phyloP scores from a whole-genome alignment of 768 basidiomycete species.

The Macrolepiota dolichaula region DNA sequence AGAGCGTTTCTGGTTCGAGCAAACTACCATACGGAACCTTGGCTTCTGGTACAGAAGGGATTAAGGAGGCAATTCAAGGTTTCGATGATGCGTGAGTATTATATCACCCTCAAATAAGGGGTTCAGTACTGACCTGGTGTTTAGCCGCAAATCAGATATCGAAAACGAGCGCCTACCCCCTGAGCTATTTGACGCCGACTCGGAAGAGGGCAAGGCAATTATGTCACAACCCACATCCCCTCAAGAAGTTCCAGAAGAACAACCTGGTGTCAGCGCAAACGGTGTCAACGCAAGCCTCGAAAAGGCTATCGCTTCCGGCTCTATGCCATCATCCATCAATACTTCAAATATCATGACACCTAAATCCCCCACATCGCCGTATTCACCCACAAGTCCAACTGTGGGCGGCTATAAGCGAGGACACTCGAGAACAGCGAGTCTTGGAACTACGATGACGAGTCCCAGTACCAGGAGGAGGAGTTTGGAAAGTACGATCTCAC shows the following conservation, averaged over 20 bases:
- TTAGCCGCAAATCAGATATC: conserved; percentile 93
- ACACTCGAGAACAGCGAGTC: conserved; percentile 72
- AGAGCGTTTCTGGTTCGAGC: conserved; percentile 76
- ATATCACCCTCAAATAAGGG: not conserved
- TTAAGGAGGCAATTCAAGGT: conserved; percentile 89
- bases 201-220: conserved; percentile 67
- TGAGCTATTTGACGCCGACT: conserved; percentile 82
- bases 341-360: conserved; percentile 21
- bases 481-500: conserved; percentile 91
- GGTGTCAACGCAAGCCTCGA: conserved; percentile 44
- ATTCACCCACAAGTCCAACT: conserved; percentile 36
- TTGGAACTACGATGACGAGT: conserved; percentile 94
- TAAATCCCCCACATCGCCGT: conserved; percentile 23
- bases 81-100: conserved; percentile 92
- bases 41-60: conserved; percentile 87
- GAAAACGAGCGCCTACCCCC: conserved; percentile 99
- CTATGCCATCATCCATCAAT: conserved; percentile 11
- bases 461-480: conserved; percentile 90
- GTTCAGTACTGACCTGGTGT: not conserved
- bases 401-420: conserved; percentile 61
- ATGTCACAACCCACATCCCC: conserved; percentile 57
- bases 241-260: conserved; percentile 37
- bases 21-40: conserved; percentile 82
- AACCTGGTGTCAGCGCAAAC: conserved; percentile 43
- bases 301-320: conserved; percentile 23